Percentiles rank a stretch among this genome's conserved stretches.
Conservation (phyloP, 73 alveolate species). For the Durusdinium trenchii region DNA sequence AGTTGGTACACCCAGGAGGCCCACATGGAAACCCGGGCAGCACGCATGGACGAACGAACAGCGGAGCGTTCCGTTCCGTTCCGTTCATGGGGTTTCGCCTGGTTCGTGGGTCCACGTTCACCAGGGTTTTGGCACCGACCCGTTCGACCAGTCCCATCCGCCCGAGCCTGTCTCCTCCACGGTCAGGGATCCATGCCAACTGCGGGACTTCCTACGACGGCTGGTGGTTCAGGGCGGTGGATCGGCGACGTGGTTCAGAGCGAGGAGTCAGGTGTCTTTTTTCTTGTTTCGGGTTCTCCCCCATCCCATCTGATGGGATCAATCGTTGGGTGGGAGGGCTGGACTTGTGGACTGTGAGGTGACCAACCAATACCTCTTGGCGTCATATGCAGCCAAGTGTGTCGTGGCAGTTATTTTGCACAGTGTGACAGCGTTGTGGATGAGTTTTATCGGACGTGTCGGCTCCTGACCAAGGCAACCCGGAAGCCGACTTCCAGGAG, state of each 20-base stretch:
- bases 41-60: too few relatives aligned
- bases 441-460: not conserved
- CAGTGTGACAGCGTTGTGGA: not conserved
- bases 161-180: not conserved
- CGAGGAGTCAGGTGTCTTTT: not conserved
- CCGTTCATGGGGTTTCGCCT: too few relatives aligned
- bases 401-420: not conserved
- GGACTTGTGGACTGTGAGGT: not conserved
- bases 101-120: too few relatives aligned
- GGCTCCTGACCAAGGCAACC: slow-evolving; percentile 26
- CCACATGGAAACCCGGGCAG: too few relatives aligned
- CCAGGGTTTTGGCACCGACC: too few relatives aligned
- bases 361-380: slow-evolving; percentile 65
- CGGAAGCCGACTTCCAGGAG: slow-evolving; percentile 75
- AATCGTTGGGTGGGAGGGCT: not conserved
- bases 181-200: slow-evolving; percentile 64
- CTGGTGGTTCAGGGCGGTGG: slow-evolving; percentile 88
- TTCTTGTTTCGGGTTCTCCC: not conserved
- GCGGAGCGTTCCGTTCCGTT: too few relatives aligned
- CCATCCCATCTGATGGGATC: not conserved
- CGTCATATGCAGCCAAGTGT: slow-evolving; percentile 52
- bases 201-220: slow-evolving; percentile 69
- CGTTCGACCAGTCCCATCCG: too few relatives aligned
- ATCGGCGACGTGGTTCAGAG: not conserved
- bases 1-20: too few relatives aligned